A percentile compares a stretch with the other conserved stretches of the same genome.
Conservation (phyloP, 139 green algal genomes). For the Chlamydomonas asymmetrica region DNA sequence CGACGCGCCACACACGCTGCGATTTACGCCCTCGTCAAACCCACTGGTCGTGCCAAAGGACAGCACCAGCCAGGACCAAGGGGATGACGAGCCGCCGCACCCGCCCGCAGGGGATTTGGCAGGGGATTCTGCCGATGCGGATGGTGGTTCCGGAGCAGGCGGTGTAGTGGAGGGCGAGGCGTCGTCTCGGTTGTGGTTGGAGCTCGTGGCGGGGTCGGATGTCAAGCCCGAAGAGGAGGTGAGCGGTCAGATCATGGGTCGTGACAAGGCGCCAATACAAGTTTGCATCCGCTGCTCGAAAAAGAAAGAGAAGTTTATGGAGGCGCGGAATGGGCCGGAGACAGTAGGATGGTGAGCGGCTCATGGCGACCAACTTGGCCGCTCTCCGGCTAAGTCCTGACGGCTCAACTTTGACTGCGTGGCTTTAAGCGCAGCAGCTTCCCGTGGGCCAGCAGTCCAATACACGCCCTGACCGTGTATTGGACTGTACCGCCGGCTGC, state of each 20-base stretch:
- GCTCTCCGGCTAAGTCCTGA: neutral
- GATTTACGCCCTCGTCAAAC: neutral
- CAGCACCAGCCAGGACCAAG: neutral
- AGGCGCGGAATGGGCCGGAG: neutral
- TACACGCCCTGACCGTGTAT: neutral
- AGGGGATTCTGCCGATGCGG: neutral
- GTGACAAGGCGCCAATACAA: neutral
- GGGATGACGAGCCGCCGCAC: too few relatives aligned
- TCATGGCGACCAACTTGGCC: neutral
- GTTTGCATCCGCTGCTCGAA: neutral
- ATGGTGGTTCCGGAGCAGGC: too few relatives aligned
- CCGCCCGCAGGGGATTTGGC: neutral
- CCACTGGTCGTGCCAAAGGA: neutral
- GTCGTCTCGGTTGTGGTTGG: too few relatives aligned
- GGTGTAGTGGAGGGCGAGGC: too few relatives aligned
- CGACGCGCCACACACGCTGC: neutral
- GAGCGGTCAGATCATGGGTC: neutral
- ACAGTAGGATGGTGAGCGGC: neutral
- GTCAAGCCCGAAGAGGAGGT: slow-evolving; percentile 12
- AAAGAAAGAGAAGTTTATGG: neutral
- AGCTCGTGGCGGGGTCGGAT: slow-evolving; percentile 14
- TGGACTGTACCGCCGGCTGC: neutral
- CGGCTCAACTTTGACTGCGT: neutral
- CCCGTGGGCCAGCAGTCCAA: neutral
- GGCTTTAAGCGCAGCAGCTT: neutral